Base-by-base conservation (phyloP, 139 green algal species). In the Coccomyxa sp. region DNA sequence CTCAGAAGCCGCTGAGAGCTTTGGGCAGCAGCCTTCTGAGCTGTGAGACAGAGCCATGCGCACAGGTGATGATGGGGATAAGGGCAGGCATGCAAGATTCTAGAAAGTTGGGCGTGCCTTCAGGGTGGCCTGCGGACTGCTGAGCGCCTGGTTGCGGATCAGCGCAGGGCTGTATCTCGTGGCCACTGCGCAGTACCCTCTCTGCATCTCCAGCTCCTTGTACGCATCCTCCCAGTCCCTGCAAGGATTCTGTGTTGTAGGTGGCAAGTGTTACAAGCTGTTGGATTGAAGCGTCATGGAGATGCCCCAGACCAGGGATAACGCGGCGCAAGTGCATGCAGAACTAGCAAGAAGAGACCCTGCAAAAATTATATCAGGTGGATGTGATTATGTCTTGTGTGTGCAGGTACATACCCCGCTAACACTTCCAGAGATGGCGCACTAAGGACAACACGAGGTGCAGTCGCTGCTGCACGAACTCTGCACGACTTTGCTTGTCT, bases 161-260 rank as follows among this genome's bases (percentile, higher is more conserved):
- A 85, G 40, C 71, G 88, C 74, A 31, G 85, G 87, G 29, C 82
- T 81, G 81, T 91, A 89, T 50, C 74, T 81, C 54, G 79, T 72
- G 50, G 73, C 74, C 39, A 91, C 76, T 40, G 68, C 71, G 81
- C 87, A 91, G 41, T 79, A 81, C 9, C 85, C 85, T 40, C 81
- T 84, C 85, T 90, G 85, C 82, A 90, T 90, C 35, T 88, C 72
- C 41, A 91, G 78, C 80, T 89, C 79, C 72, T 90, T 82, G 33
- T 86, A 86, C 36, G 85, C 84, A 40, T 80, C 80, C n/a, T 81
- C 70, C 75, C 75, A 84, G n/a, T 74, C 55, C 68, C 80, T 81
- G 69, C 38, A 1, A 35, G 34, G 39, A 22, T 22, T 31, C 5
- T 10, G 5, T 64, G 22, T 64, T 64, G 50, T 64, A 18, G 27